Base-by-base conservation (phyloP, 2,329 filamentous ascomycete genomes). In the Orbilia brochopaga region DNA sequence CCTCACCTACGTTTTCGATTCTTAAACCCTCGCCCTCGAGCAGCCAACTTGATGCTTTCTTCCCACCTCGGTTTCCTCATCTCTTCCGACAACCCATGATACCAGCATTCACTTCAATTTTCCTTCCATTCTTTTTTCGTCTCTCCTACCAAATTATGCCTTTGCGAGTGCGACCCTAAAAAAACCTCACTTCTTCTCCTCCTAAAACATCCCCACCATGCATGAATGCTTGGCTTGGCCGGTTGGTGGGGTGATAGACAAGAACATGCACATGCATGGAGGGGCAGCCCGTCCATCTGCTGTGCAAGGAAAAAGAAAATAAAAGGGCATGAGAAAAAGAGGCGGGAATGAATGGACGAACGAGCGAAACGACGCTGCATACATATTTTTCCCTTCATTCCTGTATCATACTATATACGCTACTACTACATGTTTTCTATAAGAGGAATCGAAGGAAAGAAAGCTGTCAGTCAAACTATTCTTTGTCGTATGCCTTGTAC, bases 1-100 rank as follows among this genome's bases (percentile, higher is more conserved):
- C 62, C 75, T 77, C 44, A 77, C 76, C 72, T 77, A 77, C 61
- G 76, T 77, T 57, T 77, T 77, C 62, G 76, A 77, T 40, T 62
- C 69, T 58, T 77, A 77, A 73, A 66, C 24, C n/a, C 19, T 51
- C 46, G 15, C 23, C 46, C 17, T 46, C 57, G 21, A 53, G 35
- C 27, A 53, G 35, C 27, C 40, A 57, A 62, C 13, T 51, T 46
- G 59, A 53, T 35, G n/a, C n/a, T n/a, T n/a, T n/a, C n/a, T 8
- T 42, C 52, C 35, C 54, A 32, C 27, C 58, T 60, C 54, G 66
- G 52, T 64, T 70, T 54, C 50, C 61, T 60, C 48, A 58, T 15
- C 27, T 48, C 60, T 56, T 67, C 52, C 23, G 44, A 51, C 30
- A 35, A 42, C 60, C 37, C 24, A 51, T 51, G 17, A 23, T 4